Evolutionary conservation across 2,329 filamentous ascomycete genomes (phyloP).

Genomic region (Achaetomium macrosporum): DNA sequence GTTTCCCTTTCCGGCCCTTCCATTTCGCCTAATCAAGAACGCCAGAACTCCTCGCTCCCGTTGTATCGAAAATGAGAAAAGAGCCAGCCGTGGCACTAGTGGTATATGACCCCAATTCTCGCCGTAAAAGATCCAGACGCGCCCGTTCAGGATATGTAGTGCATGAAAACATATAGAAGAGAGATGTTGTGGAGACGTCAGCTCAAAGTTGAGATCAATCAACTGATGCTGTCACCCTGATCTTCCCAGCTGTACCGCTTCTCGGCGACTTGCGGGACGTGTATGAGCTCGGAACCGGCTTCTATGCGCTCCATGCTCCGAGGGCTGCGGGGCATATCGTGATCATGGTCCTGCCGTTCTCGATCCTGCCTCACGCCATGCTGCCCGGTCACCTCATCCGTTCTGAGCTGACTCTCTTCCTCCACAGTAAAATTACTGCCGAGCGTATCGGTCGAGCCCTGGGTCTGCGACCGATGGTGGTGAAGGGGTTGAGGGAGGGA

Average conservation of each 20-base stretch:
- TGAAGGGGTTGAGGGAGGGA: constrained; percentile 7
- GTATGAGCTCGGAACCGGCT: constrained; percentile 40
- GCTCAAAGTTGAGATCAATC: neutral
- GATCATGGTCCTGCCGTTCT: constrained; percentile 4
- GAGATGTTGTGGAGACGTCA: neutral
- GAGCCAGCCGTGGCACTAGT: neutral
- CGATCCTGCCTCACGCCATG: constrained; percentile 10
- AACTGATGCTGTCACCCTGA: neutral
- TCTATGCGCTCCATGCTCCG: constrained; percentile 40
- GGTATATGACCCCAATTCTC: neutral
- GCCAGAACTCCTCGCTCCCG: constrained; percentile 13
- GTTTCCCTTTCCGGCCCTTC: neutral
- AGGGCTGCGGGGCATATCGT: constrained; percentile 21
- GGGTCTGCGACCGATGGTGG: constrained; percentile 18
- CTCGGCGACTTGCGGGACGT: constrained; percentile 46
- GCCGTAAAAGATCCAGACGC: neutral
- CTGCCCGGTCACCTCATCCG: constrained; percentile 28
- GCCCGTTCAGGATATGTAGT: neutral
- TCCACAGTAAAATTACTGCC: constrained; percentile 55
- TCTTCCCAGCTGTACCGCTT: constrained; percentile 49
- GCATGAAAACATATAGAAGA: neutral
- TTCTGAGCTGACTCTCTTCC: constrained; percentile 35
- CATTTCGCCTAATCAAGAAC: neutral
- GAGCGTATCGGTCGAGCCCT: constrained; percentile 39
- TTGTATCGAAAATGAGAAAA: neutral